Conservation (phyloP, 1,284 basidiomycete genomes). For the Apiotrichum siamense region DNA sequence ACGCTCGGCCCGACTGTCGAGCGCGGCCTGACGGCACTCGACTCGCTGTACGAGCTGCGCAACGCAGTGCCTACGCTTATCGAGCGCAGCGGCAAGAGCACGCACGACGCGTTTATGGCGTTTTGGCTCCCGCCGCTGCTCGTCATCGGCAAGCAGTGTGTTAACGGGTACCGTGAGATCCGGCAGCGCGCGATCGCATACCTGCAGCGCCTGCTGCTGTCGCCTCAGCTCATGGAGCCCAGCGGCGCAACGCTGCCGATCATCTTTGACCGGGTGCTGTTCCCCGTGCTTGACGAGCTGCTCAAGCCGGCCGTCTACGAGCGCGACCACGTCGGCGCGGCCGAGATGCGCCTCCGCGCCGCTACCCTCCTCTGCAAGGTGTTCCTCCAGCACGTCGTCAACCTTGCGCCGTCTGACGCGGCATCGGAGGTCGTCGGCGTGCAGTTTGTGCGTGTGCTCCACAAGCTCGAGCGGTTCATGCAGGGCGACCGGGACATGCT, state of each 20-base stretch:
- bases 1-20: constrained; percentile 62
- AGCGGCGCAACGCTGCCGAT: constrained; percentile 63
- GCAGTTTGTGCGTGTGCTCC: constrained; percentile 87
- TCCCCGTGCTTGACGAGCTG: constrained; percentile 87
- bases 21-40: constrained; percentile 74
- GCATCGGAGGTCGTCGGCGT: constrained; percentile 56
- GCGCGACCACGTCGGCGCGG: constrained; percentile 77
- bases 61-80: constrained; percentile 58
- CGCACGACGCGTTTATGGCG: constrained; percentile 62
- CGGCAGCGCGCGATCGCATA: constrained; percentile 76
- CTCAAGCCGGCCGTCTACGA: constrained; percentile 75
- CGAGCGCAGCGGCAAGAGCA: constrained; percentile 45
- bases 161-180: constrained; percentile 76
- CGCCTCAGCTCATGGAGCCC: constrained; percentile 61
- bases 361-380: constrained; percentile 86
- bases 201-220: constrained; percentile 80
- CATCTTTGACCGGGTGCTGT: constrained; percentile 83
- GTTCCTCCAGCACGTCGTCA: constrained; percentile 86
- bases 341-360: constrained; percentile 80
- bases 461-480: constrained; percentile 84
- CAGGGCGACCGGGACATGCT: constrained; percentile 77
- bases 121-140: constrained; percentile 73
- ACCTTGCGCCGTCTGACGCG: constrained; percentile 63
- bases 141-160: constrained; percentile 75
- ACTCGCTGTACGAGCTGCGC: constrained; percentile 67